These are phyloP conservation scores for Rubroboletus satanas DNA, from an alignment of 768 basidiomycete genomes.

Conservation along the genomic window DNA sequence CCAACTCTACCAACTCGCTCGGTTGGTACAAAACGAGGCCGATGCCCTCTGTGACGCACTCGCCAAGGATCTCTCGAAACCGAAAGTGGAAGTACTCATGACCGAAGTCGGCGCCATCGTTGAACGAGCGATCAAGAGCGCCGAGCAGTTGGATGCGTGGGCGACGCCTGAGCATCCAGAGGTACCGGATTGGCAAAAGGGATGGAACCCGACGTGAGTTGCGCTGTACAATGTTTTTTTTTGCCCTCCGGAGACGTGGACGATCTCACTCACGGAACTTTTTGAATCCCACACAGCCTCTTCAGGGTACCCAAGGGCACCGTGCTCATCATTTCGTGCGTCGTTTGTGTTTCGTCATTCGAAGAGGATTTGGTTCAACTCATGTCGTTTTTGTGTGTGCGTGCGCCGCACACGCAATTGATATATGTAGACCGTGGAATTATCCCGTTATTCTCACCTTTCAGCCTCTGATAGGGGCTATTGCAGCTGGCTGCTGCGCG, in stretches of 20 bases:
- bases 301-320: constrained; percentile 59
- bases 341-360: background rate
- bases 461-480: constrained; percentile 63
- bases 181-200: constrained; percentile 38
- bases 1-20: constrained; percentile 62
- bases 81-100: constrained; percentile 33
- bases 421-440: constrained; percentile 58
- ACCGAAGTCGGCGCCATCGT: constrained; percentile 46
- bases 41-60: constrained; percentile 46
- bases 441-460: constrained; percentile 55
- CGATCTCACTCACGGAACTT: background rate
- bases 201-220: constrained; percentile 47
- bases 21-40: constrained; percentile 58
- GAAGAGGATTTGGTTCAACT: background rate
- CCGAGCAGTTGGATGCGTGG: constrained; percentile 58
- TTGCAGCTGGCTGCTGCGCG: constrained; percentile 69
- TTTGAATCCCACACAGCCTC: constrained; percentile 25
- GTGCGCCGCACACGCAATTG: background rate
- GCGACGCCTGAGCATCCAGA: constrained; percentile 39
- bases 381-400: background rate
- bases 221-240: no score
- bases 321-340: constrained; percentile 58
- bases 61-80: constrained; percentile 48
- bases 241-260: background rate
- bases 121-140: constrained; percentile 40